Evolutionary conservation across 371 early-diverging fungal species (phyloP).

Genomic region (Mortierella polycephala): DNA sequence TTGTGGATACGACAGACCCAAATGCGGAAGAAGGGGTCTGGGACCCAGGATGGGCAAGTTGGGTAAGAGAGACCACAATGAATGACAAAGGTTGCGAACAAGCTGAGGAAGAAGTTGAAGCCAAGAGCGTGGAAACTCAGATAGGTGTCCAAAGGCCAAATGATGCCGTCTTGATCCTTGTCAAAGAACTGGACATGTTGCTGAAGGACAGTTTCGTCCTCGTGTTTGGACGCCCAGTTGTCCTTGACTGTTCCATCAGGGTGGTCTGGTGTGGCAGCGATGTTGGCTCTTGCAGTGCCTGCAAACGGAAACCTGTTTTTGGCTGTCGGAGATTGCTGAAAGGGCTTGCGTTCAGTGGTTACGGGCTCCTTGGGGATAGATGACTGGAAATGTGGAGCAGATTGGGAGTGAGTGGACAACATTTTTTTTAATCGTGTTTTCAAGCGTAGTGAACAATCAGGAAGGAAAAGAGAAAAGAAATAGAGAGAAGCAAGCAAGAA

Average conservation of each 20-base stretch:
- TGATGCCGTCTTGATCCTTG: constrained; percentile 52
- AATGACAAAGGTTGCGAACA: constrained; percentile 53
- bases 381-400: constrained; percentile 61
- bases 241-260: constrained; percentile 22
- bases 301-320: neutral
- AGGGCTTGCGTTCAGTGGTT: constrained; percentile 22
- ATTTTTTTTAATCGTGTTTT: no score
- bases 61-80: constrained; percentile 51
- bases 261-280: constrained; percentile 20
- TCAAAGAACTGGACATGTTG: constrained; percentile 60
- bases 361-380: constrained; percentile 2
- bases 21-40: constrained; percentile 57
- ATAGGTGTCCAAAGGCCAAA: constrained; percentile 55
- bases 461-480: no score
- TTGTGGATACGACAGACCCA: constrained; percentile 57
- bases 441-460: no score
- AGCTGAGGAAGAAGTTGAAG: constrained; percentile 55
- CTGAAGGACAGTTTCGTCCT: constrained; percentile 51
- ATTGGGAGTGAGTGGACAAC: constrained; percentile 77
- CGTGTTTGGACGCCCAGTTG: constrained; percentile 24
- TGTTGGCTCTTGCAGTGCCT: constrained; percentile 22
- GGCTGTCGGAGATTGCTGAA: neutral
- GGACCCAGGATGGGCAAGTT: constrained; percentile 45
- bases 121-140: constrained; percentile 56
- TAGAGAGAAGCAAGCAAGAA: no score